These are phyloP conservation scores for Cicer yamashitae DNA, from an alignment of 306 rosid species.

Conservation along the genomic window DNA sequence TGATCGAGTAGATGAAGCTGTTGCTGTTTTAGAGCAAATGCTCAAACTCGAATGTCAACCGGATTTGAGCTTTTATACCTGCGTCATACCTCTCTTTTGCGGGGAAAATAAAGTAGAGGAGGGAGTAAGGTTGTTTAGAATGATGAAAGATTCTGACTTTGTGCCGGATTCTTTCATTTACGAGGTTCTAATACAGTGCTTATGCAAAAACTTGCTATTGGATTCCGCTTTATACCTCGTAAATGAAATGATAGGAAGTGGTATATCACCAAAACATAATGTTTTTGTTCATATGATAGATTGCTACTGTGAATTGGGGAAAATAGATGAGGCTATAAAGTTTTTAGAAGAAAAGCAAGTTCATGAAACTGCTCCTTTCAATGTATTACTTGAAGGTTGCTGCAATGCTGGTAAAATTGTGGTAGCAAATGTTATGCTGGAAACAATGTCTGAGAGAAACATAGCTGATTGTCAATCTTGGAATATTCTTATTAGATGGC, in stretches of 20 bases:
- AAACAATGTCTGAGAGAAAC: conserved; percentile 61
- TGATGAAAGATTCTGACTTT: conserved; percentile 72
- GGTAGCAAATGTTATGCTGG: conserved; percentile 59
- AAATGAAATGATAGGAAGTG: conserved; percentile 63
- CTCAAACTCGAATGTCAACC: conserved; percentile 51
- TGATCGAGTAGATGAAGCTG: conserved; percentile 70
- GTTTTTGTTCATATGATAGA: conserved; percentile 54
- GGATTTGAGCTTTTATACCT: conserved; percentile 66
- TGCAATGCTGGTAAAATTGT: conserved; percentile 61
- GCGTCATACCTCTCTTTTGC: conserved; percentile 73
- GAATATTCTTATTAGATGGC: conserved; percentile 74
- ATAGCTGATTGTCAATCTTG: conserved; percentile 69
- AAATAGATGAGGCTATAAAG: conserved; percentile 65
- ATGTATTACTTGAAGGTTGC: conserved; percentile 77
- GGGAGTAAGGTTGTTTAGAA: conserved; percentile 61
- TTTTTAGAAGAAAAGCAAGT: conserved; percentile 67
- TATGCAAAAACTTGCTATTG: conserved; percentile 64
- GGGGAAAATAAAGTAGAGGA: conserved; percentile 61
- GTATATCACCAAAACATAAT: conserved; percentile 43
- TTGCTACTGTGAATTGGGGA: conserved; percentile 66
- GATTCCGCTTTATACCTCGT: conserved; percentile 58
- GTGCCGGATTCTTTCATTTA: conserved; percentile 54
- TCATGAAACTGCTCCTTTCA: conserved; percentile 67
- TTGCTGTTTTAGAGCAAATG: conserved; percentile 58
- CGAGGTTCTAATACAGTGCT: conserved; percentile 60